Percentiles rank a stretch among this genome's conserved stretches.
phyloP scores from a whole-genome alignment of 1,284 basidiomycete species.

The Ceratobasidium sp. region DNA sequence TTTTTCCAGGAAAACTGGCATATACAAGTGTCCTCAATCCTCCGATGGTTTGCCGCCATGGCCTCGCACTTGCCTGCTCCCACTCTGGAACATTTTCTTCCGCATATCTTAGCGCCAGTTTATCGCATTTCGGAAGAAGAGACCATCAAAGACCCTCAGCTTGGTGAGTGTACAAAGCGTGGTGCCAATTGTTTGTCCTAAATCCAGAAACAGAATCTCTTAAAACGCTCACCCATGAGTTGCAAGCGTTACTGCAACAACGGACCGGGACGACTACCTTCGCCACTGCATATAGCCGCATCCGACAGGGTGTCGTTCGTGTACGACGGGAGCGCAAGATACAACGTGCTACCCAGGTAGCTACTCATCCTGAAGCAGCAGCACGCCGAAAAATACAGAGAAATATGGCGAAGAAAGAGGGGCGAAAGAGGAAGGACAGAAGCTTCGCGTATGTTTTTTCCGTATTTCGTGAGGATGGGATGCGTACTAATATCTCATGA shows the following conservation, averaged over 20 bases:
- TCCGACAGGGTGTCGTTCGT: slow-evolving; percentile 77
- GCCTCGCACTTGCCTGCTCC: slow-evolving; percentile 73
- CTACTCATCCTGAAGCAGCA: slow-evolving; percentile 81
- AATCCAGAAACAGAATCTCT: slow-evolving; percentile 74
- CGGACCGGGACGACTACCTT: slow-evolving; percentile 90
- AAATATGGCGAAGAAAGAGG: slow-evolving; percentile 81
- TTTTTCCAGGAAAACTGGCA: slow-evolving; percentile 73
- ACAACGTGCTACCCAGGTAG: slow-evolving; percentile 71
- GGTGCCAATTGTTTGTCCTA: slow-evolving; percentile 4
- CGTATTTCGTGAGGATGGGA: not conserved
- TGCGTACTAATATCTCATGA: not conserved
- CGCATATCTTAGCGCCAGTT: slow-evolving; percentile 88
- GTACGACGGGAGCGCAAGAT: slow-evolving; percentile 81
- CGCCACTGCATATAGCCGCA: slow-evolving; percentile 80
- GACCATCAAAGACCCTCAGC: slow-evolving; percentile 77
- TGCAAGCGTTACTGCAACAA: slow-evolving; percentile 87
- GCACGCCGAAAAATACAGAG: slow-evolving; percentile 78
- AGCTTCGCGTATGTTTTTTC: slow-evolving; percentile 56
- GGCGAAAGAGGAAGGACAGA: slow-evolving; percentile 78
- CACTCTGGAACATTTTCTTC: slow-evolving; percentile 76
- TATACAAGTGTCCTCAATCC: slow-evolving; percentile 80
- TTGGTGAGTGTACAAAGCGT: slow-evolving; percentile 69
- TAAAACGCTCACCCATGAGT: slow-evolving; percentile 83
- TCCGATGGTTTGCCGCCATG: slow-evolving; percentile 97
- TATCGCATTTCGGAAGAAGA: slow-evolving; percentile 91